Evolutionary conservation across 768 basidiomycete species (phyloP), one percentile per base, ranked within the genome.

Genomic region (Amanita rubescens): DNA sequence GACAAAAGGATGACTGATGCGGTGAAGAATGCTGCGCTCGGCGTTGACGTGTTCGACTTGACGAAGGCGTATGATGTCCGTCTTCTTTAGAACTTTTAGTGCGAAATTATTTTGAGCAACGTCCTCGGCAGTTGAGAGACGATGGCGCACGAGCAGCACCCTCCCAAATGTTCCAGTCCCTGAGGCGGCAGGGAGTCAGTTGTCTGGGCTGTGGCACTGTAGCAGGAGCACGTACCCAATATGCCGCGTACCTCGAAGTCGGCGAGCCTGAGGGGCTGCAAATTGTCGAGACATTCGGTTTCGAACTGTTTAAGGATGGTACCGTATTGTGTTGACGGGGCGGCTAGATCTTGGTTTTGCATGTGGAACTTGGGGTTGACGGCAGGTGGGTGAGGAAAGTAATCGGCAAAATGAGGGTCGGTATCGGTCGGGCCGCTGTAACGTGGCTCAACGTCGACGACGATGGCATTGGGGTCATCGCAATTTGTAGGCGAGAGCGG

Each of bases 1-100:
- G 57, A 99, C 83, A 70, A 98, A 98, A 2, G 94, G 94, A 65
- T 98, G 94, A 43, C 86, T 82, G 39, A 96, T 85, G 32, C 87
- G 82, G 17, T 91, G 91, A 33, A 99, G 82, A 59, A 98, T 98
- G 62, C 86, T 85, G 19, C 94, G 84, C 66, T 99, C 96, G 8
- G 91, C 92, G 63, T 95, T 97, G 62, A 98, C 94, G 67, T 99
- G 96, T 65, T 97, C 94, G 50, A 98, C 90, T 66, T 99, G 96
- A 42, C 94, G 89, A 46, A 98, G 79, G 45, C 85, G 82, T 48
- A 93, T 87, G 52, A 94, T 84, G 59, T 92, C 88, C 3, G 80
- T 79, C 69, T 95, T 94, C 57, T 83, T 84, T 37, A 94, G 78
- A 14, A 94, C 85, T 67, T 94, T 94, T 81, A 95, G 79, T 9